These are phyloP conservation scores for Penicillium longicatenatum DNA, from an alignment of 495 filamentous ascomycete genomes.

Conservation along the genomic window DNA sequence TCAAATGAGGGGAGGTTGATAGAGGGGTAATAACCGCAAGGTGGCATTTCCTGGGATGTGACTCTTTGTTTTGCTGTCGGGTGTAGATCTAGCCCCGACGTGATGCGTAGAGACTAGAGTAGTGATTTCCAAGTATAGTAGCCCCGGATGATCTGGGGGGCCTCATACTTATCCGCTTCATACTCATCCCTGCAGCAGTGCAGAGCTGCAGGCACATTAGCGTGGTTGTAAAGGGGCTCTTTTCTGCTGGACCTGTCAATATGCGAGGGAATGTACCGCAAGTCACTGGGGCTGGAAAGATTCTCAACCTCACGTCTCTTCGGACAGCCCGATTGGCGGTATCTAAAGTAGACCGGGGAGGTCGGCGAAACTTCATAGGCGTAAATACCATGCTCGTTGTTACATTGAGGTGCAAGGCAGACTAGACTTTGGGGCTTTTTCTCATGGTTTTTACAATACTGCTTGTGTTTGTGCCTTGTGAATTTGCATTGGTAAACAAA, in stretches of 20 bases:
- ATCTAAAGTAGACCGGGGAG: too few species aligned
- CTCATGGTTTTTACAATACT: not conserved
- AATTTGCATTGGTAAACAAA: not conserved
- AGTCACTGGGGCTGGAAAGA: not conserved
- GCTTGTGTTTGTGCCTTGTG: not conserved
- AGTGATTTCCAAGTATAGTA: not conserved
- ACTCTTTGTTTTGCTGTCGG: not conserved
- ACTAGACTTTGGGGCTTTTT: not conserved
- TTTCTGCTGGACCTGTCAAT: not conserved
- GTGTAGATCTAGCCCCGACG: not conserved
- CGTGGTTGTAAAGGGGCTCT: not conserved
- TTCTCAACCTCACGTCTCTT: not conserved
- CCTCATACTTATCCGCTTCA: too few species aligned
- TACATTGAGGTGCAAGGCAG: not conserved
- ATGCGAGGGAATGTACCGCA: not conserved
- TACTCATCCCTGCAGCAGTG: not conserved
- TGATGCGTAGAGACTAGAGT: not conserved
- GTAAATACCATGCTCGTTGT: not conserved
- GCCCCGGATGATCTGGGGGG: not conserved
- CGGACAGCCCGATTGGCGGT: not conserved
- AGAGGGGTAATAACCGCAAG: not conserved
- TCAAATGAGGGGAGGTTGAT: not conserved
- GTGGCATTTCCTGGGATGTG: not conserved
- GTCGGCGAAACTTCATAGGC: too few species aligned
- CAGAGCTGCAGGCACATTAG: slow-evolving; percentile 1